Conservation (phyloP, 2,329 filamentous ascomycete species). For the Pestalotiopsis sp. region DNA sequence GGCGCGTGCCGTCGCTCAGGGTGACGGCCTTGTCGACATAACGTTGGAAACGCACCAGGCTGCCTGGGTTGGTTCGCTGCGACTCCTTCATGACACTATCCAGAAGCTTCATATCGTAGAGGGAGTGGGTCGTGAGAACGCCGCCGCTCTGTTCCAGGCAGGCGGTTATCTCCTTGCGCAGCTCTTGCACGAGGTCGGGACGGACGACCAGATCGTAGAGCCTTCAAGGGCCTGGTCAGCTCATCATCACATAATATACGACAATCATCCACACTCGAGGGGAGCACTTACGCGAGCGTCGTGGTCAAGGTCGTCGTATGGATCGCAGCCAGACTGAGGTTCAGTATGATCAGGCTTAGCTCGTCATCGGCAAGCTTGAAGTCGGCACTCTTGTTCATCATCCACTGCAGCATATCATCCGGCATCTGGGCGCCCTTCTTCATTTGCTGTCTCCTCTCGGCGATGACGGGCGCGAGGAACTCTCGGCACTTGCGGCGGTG, state of each 20-base stretch:
- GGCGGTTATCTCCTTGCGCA: slow-evolving; percentile 51
- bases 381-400: slow-evolving; percentile 39
- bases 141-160: slow-evolving; percentile 37
- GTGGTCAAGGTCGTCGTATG: slow-evolving; percentile 48
- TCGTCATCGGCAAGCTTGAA: slow-evolving; percentile 31
- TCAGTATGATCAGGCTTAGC: slow-evolving; percentile 42
- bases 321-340: slow-evolving; percentile 50
- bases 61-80: slow-evolving; percentile 29
- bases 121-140: slow-evolving; percentile 31
- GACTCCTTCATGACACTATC: slow-evolving; percentile 40
- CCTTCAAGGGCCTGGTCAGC: not conserved
- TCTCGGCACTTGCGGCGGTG: slow-evolving; percentile 35
- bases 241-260: too few species aligned
- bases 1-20: slow-evolving; percentile 28
- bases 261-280: not conserved
- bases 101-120: slow-evolving; percentile 41
- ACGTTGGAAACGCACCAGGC: slow-evolving; percentile 44
- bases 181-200: slow-evolving; percentile 48
- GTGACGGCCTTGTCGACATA: slow-evolving; percentile 34
- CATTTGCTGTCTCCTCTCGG: slow-evolving; percentile 28
- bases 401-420: slow-evolving; percentile 50
- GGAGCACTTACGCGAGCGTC: slow-evolving; percentile 39
- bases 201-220: slow-evolving; percentile 53
- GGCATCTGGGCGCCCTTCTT: slow-evolving; percentile 32
- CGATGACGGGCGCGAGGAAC: slow-evolving; percentile 33